Conservation (phyloP, 2,329 filamentous ascomycete genomes). For the Lachnellula suecica region DNA sequence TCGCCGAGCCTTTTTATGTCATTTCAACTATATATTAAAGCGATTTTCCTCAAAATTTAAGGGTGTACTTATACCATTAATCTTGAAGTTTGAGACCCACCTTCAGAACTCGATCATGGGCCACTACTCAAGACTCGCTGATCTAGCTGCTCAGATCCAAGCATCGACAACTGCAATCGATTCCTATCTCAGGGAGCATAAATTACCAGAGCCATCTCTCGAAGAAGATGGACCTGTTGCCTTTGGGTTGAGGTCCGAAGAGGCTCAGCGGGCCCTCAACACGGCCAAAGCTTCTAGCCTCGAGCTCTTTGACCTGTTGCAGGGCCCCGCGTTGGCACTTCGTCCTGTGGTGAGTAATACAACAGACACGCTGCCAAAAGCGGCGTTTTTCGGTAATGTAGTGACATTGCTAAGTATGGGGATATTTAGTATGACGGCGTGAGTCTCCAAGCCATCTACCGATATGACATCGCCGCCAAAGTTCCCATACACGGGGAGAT, state of each 20-base stretch:
- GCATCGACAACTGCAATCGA: conserved; percentile 8
- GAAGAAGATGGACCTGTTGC: conserved; percentile 7
- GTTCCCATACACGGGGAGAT: conserved; percentile 17
- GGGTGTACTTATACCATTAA: no score
- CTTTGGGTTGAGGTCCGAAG: conserved; percentile 1
- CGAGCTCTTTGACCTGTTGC: conserved; percentile 22
- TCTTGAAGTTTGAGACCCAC: no score
- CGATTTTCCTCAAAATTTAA: no score
- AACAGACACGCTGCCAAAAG: not conserved
- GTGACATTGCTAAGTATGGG: conserved; percentile 3
- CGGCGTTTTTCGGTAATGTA: not conserved
- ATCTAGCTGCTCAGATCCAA: conserved; percentile 10
- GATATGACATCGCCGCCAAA: conserved; percentile 17
- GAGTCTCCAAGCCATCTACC: conserved; percentile 22
- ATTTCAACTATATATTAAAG: no score
- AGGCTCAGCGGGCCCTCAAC: conserved; percentile 9
- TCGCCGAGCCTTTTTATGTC: no score
- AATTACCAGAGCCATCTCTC: conserved; percentile 12
- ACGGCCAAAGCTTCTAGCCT: conserved; percentile 17
- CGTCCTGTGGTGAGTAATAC: not conserved
- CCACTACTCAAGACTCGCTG: conserved; percentile 13
- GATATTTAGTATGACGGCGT: conserved; percentile 8
- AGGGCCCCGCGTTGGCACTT: conserved; percentile 2
- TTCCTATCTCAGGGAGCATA: conserved; percentile 1
- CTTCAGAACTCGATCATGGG: no score